Evolutionary conservation across 371 early-diverging fungal genomes (phyloP), one percentile per base, ranked within the genome.

Genomic region (Mucor circinelloides): DNA sequence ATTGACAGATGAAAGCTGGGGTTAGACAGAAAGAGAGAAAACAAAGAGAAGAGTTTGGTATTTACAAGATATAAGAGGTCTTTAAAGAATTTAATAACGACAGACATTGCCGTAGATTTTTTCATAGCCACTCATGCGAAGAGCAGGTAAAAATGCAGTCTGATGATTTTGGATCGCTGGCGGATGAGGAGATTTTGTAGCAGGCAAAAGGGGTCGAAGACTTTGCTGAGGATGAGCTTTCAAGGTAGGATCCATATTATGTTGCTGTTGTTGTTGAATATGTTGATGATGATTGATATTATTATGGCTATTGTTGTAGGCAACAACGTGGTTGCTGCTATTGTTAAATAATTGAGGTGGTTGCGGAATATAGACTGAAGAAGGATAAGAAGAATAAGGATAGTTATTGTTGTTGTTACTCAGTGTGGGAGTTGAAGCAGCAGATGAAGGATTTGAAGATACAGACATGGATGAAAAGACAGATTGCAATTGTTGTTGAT

Each of bases 51-150:
- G 23, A 48, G 23, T 50, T 44, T 55, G 58, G 58, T 58, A 58
- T 58, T 58, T 58, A 58, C 58, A 58, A 34, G 56, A 55, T 55
- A 55, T 55, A 55, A 31, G 17, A 55, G 19, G 13, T 13, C 23
- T 25, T 52, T 13, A 25, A 55, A 55, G 4, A 12, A 25, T 23
- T 54, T 67, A 79, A 34, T 79, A 79, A 7, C 77, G 80, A 63
- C 80, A 79, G 3, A 71, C 75, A 58, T 67, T 70, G 10, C 80
- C 77, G 58, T 79, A 76, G 3, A 74, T 72, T 50, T 77, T 71
- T 60, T 79, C 80, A 61, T 68, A 72, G 12, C 77, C 77, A 38
- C 72, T 70, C 80, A 79, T 79, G 27, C 77, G 64, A 21, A 72
- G 38, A 30, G 75, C 67, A 19, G 75, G 74, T 19, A 66, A 59